Percentiles rank a stretch among this genome's conserved stretches.
Evolutionary conservation across 2,329 filamentous ascomycete species (phyloP).

Genomic region (Rasamsonia emersonii): DNA sequence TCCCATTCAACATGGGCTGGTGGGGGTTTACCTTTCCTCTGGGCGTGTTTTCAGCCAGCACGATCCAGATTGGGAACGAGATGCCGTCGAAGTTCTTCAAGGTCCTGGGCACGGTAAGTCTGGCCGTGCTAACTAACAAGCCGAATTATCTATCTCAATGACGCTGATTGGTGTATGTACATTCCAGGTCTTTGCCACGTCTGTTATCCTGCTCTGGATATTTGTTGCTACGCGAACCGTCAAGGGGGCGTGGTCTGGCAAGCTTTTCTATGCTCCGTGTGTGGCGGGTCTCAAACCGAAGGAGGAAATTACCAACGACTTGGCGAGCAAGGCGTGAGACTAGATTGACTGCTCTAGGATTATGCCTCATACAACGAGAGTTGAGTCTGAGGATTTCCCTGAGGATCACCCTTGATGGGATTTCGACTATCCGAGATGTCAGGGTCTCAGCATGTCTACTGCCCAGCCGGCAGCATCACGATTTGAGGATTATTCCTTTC

Average conservation of each 20-base stretch:
- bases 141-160: no score
- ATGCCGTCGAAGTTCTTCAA: slow-evolving; percentile 49
- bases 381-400: no score
- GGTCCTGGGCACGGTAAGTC: slow-evolving; percentile 46
- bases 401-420: no score
- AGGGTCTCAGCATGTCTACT: no score
- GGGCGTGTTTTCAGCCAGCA: slow-evolving; percentile 46
- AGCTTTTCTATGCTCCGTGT: slow-evolving; percentile 49
- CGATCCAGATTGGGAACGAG: slow-evolving; percentile 37
- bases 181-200: slow-evolving; percentile 42
- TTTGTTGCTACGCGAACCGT: slow-evolving; percentile 45
- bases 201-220: slow-evolving; percentile 48
- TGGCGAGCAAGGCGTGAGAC: no score
- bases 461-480: no score
- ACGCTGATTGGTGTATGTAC: no score
- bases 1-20: slow-evolving; percentile 57
- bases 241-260: slow-evolving; percentile 39
- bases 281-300: slow-evolving; percentile 35
- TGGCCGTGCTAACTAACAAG: no score
- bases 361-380: no score
- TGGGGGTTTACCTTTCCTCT: slow-evolving; percentile 55
- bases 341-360: no score
- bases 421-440: no score
- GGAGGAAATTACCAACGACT: slow-evolving; percentile 8
- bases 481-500: no score